phyloP scores from a whole-genome alignment of 176 grass and related monocot species.

The Zizania latifolia region DNA sequence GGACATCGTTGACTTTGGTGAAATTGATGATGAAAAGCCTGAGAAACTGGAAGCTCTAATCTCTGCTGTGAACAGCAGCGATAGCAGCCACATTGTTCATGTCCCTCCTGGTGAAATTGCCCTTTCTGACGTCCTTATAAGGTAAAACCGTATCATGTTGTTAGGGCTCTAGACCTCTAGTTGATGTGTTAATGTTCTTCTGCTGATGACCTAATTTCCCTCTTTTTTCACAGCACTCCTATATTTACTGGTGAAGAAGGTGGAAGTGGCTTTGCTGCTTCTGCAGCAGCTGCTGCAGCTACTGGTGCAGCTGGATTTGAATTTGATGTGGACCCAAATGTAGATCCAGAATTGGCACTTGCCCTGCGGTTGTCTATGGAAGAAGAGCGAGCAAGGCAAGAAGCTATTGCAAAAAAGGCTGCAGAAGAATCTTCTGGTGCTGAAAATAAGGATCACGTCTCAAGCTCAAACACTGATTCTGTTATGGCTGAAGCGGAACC shows the following conservation, averaged over 20 bases:
- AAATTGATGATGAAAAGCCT: constrained; percentile 78
- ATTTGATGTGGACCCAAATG: constrained; percentile 96
- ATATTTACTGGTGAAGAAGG: constrained; percentile 96
- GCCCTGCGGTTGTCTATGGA: constrained; percentile 96
- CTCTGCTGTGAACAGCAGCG: constrained; percentile 70
- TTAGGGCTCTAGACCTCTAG: background rate
- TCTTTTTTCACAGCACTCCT: constrained; percentile 64
- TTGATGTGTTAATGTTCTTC: background rate
- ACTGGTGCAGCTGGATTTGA: constrained; percentile 84
- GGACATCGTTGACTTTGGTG: constrained; percentile 97
- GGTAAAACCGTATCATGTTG: constrained; percentile 30
- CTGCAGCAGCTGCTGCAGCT: constrained; percentile 84
- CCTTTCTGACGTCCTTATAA: constrained; percentile 94
- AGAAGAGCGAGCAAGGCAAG: constrained; percentile 92
- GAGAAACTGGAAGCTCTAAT: constrained; percentile 85
- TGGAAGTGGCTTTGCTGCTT: constrained; percentile 90
- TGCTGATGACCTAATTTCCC: background rate
- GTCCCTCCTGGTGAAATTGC: constrained; percentile 58
- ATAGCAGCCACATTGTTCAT: constrained; percentile 94
- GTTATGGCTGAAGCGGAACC: constrained; percentile 58
- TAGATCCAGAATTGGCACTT: constrained; percentile 88
- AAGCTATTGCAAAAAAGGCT: constrained; percentile 72
- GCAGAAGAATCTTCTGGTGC: constrained; percentile 50
- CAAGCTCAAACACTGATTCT: constrained; percentile 49
- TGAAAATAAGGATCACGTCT: constrained; percentile 49